phyloP scores from a whole-genome alignment of 331 rosid species.

The Acacia pycnantha region DNA sequence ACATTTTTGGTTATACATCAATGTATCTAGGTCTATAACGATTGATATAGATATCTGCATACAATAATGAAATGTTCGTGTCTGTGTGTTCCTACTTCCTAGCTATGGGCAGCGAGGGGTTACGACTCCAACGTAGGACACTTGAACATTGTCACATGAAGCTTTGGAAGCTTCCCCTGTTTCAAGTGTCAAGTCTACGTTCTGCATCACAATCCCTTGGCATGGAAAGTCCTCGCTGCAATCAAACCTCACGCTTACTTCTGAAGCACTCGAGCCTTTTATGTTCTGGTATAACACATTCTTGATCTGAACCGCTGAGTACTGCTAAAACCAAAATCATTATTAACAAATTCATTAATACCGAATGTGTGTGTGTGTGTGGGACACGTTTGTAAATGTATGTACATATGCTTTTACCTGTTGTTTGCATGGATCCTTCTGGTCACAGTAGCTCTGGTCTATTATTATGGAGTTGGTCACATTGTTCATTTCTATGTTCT shows the following conservation, averaged over 20 bases:
- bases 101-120: constrained; percentile 32
- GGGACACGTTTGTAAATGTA: background rate
- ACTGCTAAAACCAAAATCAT: constrained; percentile 27
- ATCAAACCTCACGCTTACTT: constrained; percentile 50
- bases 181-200: constrained; percentile 38
- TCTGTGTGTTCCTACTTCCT: background rate
- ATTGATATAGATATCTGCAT: background rate
- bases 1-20: background rate
- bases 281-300: constrained; percentile 67
- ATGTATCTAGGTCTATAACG: background rate
- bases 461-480: constrained; percentile 64
- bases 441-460: constrained; percentile 66
- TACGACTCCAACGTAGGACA: constrained; percentile 41
- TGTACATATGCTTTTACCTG: constrained; percentile 26
- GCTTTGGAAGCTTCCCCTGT: constrained; percentile 32
- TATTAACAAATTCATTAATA: background rate
- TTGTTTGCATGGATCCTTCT: constrained; percentile 44
- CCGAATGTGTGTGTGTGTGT: no score
- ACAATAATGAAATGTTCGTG: background rate
- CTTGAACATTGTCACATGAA: constrained; percentile 44
- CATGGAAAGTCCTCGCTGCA: constrained; percentile 62
- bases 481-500: constrained; percentile 55
- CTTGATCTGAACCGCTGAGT: constrained; percentile 52
- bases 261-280: constrained; percentile 56
- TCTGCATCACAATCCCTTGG: constrained; percentile 43